These are phyloP conservation scores for Tricholoma saponaceum DNA, from an alignment of 768 basidiomycete genomes.

Conservation along the genomic window DNA sequence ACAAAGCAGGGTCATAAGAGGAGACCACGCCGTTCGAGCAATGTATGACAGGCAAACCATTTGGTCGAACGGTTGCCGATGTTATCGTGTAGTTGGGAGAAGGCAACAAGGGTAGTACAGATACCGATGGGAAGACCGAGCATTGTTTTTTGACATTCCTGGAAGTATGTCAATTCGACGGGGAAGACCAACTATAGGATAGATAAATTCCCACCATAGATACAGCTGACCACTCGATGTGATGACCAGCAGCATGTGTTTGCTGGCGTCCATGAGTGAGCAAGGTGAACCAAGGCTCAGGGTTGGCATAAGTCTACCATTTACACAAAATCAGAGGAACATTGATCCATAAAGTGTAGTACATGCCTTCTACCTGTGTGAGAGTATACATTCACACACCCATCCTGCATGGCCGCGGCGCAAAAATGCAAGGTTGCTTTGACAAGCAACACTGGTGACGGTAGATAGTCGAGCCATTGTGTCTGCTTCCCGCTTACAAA, in stretches of 20 bases:
- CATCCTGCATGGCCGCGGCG: constrained; percentile 78
- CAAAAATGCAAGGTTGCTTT: constrained; percentile 64
- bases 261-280: constrained; percentile 63
- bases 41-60: constrained; percentile 74
- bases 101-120: constrained; percentile 55
- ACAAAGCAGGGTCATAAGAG: constrained; percentile 69
- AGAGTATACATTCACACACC: constrained; percentile 80
- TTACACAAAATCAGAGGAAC: constrained; percentile 1
- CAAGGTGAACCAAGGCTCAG: constrained; percentile 69
- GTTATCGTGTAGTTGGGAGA: constrained; percentile 59
- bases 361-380: constrained; percentile 76
- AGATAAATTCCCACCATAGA: constrained; percentile 55
- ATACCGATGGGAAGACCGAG: constrained; percentile 62
- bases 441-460: constrained; percentile 63
- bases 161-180: constrained; percentile 2
- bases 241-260: constrained; percentile 63
- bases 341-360: background rate
- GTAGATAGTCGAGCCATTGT: constrained; percentile 88
- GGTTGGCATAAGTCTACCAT: constrained; percentile 68
- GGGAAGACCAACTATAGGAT: background rate
- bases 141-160: constrained; percentile 76
- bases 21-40: constrained; percentile 77
- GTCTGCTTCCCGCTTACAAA: constrained; percentile 63
- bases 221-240: constrained; percentile 70
- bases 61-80: constrained; percentile 66